A percentile compares a stretch with the other conserved stretches of the same genome.
phyloP scores from a whole-genome alignment of 2,329 filamentous ascomycete genomes.

The Xylaria digitata region DNA sequence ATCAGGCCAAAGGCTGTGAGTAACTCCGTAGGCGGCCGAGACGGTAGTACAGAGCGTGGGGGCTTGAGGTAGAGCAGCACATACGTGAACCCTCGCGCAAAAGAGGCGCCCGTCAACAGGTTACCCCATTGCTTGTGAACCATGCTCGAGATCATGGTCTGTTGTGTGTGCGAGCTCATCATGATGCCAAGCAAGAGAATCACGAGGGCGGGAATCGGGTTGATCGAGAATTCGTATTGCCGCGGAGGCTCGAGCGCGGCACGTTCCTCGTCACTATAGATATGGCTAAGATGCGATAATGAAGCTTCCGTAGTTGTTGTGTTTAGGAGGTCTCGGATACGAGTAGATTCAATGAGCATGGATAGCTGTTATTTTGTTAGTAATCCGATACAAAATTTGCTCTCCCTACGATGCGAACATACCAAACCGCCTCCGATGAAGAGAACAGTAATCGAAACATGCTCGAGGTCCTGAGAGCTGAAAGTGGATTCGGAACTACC shows the following conservation, averaged over 20 bases:
- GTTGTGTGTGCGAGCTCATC: conserved; percentile 94
- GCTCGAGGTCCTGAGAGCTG: conserved; percentile 85
- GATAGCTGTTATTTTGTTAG: conserved; percentile 43
- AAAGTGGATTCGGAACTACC: conserved; percentile 77
- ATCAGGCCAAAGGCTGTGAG: conserved; percentile 87
- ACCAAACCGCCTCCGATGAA: conserved; percentile 93
- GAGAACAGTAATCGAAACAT: conserved; percentile 90
- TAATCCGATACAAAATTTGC: background rate
- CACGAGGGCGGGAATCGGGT: conserved; percentile 87
- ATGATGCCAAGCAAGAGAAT: conserved; percentile 90
- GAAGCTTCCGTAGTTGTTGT: conserved; percentile 57
- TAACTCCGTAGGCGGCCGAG: conserved; percentile 90
- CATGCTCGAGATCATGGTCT: conserved; percentile 86
- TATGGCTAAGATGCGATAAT: conserved; percentile 47
- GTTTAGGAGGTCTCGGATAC: conserved; percentile 75
- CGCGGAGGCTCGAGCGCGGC: conserved; percentile 68
- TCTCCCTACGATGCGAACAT: conserved; percentile 51
- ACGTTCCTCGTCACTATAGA: conserved; percentile 58
- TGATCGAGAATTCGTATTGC: conserved; percentile 80
- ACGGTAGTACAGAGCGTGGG: conserved; percentile 81
- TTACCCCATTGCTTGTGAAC: conserved; percentile 94
- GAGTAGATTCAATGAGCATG: conserved; percentile 84
- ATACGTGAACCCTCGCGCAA: conserved; percentile 84
- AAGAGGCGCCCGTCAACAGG: conserved; percentile 81
- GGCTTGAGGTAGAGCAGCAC: conserved; percentile 82